Base-by-base conservation (phyloP, 495 filamentous ascomycete genomes). In the Baudoinia panamericana region DNA sequence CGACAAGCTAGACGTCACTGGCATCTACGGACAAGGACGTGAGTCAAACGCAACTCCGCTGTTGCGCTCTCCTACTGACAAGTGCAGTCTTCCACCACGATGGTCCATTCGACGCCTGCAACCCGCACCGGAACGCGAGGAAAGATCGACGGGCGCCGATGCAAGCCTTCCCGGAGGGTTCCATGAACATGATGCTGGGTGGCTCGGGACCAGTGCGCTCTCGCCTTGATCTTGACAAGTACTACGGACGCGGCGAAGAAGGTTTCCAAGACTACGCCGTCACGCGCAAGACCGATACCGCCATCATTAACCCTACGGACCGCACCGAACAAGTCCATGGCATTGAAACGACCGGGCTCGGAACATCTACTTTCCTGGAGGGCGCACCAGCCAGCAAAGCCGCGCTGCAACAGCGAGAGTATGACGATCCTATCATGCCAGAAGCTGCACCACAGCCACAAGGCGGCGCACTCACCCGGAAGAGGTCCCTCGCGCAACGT, bases 21-120 rank as follows among this genome's bases (percentile, higher is more conserved):
- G 88, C 51, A 92, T 99, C 53, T 95, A 93, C 56, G 90, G 92
- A 30, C 82, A 84, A 44, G 90, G 90, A 57, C 69, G 88, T 96
- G 65, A 62, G 88, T 77, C 3, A 13, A 32, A 30, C 15, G 18
- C 26, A 26, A 19, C 22, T 23, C 19, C 23, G 1, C 30, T 20
- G 36, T 31, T 45, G 17, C 5, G 16, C 15, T 9, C 13, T 16
- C 15, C 15, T 13, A 32, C 18, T 29, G 21, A 37, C 30, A 37
- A 30, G 37, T 41, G 13, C 28, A 94, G 88, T 96, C 56, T 94
- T 99, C 62, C 92, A 99, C 46, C 92, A 99, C 56, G 92, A 99
- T 56, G 92, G 92, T 18, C 92, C 92, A 7, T 99, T 94, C 52
- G 92, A 99, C 63, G 92, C 92, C 12, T 90, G 86, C 61, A 95